These are phyloP conservation scores for Penicillium cataractarum DNA, from an alignment of 495 filamentous ascomycete species.

Conservation along the genomic window DNA sequence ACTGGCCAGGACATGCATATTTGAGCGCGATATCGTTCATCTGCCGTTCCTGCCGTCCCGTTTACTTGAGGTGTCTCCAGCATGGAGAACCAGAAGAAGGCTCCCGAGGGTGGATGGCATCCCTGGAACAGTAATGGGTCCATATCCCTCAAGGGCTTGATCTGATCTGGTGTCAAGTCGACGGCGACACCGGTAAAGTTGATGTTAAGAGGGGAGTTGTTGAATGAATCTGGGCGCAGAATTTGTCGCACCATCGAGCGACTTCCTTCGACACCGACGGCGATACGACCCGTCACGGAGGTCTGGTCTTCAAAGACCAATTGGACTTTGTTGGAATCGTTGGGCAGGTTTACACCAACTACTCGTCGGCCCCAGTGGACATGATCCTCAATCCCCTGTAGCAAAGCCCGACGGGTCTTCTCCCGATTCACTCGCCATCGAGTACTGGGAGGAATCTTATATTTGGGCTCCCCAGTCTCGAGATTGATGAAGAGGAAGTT, in stretches of 20 bases:
- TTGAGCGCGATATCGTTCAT: constrained; percentile 29
- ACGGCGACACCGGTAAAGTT: constrained; percentile 36
- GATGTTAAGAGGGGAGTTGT: constrained; percentile 23
- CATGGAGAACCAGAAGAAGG: constrained; percentile 56
- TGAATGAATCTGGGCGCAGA: constrained; percentile 35
- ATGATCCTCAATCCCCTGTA: constrained; percentile 30
- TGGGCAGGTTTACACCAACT: constrained; percentile 10
- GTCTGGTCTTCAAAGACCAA: constrained; percentile 27
- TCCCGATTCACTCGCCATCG: constrained; percentile 38
- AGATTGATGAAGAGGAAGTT: constrained; percentile 39
- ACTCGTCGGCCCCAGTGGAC: constrained; percentile 31
- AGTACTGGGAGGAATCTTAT: constrained; percentile 28
- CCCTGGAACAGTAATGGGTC: constrained; percentile 65
- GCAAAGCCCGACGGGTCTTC: constrained; percentile 26
- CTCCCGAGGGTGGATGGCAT: constrained; percentile 54
- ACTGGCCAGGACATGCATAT: constrained; percentile 40
- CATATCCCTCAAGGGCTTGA: constrained; percentile 48
- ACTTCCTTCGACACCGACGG: constrained; percentile 54
- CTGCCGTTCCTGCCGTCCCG: constrained; percentile 9
- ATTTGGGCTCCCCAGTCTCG: constrained; percentile 31
- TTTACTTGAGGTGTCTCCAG: constrained; percentile 39
- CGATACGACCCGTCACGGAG: constrained; percentile 22
- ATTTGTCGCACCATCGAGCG: constrained; percentile 47
- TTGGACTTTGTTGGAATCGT: constrained; percentile 8
- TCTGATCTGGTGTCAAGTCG: constrained; percentile 30